These are phyloP conservation scores for Myxozyma sirexii DNA, from an alignment of 805 yeast species.

Conservation along the genomic window DNA sequence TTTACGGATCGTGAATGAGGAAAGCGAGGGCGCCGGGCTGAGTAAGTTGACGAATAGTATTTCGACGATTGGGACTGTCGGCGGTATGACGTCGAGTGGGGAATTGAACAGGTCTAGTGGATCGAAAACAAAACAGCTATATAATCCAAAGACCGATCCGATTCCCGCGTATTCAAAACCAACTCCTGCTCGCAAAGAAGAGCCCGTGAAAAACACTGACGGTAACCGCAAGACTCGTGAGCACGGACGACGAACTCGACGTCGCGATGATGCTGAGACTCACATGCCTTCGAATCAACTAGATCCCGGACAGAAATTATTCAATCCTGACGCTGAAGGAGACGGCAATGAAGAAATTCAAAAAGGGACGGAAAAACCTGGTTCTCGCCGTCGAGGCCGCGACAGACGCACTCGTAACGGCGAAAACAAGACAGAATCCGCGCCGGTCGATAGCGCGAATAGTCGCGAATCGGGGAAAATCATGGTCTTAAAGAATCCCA, in stretches of 20 bases:
- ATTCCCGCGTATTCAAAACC: slow-evolving; percentile 20
- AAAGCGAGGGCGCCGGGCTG: background rate
- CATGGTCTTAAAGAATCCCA: slow-evolving; percentile 29
- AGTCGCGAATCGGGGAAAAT: slow-evolving; percentile 20
- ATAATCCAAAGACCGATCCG: slow-evolving; percentile 28
- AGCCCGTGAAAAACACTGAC: background rate
- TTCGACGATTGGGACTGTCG: background rate
- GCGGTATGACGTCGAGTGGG: slow-evolving; percentile 2
- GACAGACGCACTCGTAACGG: slow-evolving; percentile 3
- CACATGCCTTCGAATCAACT: background rate
- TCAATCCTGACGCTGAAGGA: slow-evolving; percentile 17
- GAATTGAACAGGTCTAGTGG: background rate
- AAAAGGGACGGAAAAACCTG: background rate
- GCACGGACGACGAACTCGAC: slow-evolving; percentile 6
- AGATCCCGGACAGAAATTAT: slow-evolving; percentile 1
- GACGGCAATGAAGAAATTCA: slow-evolving; percentile 1
- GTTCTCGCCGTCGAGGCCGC: background rate
- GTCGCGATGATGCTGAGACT: slow-evolving; percentile 11
- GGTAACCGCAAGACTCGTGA: slow-evolving; percentile 13
- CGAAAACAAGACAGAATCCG: background rate
- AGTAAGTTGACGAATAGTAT: background rate
- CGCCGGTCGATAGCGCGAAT: background rate
- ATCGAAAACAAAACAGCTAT: slow-evolving; percentile 26
- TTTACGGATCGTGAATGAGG: background rate
- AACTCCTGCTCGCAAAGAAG: background rate